phyloP scores from a whole-genome alignment of 2,329 filamentous ascomycete genomes.

The Penicillium sp. region DNA sequence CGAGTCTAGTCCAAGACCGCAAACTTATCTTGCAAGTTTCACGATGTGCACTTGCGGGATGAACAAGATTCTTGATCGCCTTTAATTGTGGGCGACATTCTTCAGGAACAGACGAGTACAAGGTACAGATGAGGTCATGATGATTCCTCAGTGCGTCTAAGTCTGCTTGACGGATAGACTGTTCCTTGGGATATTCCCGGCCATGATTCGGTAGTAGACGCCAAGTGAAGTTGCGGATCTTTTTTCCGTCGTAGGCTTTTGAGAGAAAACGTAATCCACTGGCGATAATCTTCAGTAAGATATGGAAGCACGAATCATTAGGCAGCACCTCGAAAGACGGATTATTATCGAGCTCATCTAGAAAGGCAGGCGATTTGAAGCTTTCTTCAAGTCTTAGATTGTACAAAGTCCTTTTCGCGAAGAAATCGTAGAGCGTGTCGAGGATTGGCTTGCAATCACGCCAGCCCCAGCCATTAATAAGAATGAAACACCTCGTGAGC shows the following conservation, averaged over 20 bases:
- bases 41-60: slow-evolving; percentile 61
- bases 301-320: slow-evolving; percentile 62
- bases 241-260: slow-evolving; percentile 55
- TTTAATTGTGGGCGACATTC: slow-evolving; percentile 58
- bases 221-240: slow-evolving; percentile 61
- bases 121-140: slow-evolving; percentile 63
- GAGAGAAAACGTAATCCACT: slow-evolving; percentile 55
- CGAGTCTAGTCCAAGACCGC: slow-evolving; percentile 61
- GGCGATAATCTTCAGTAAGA: slow-evolving; percentile 63
- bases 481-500: slow-evolving; percentile 57
- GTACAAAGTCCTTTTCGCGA: slow-evolving; percentile 58
- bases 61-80: slow-evolving; percentile 59
- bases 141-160: slow-evolving; percentile 65
- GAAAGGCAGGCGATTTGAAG: slow-evolving; percentile 58
- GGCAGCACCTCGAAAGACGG: slow-evolving; percentile 50
- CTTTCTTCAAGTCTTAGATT: slow-evolving; percentile 58
- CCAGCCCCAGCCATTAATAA: slow-evolving; percentile 64
- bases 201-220: slow-evolving; percentile 65
- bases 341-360: slow-evolving; percentile 54
- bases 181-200: slow-evolving; percentile 64
- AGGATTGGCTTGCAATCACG: slow-evolving; percentile 59
- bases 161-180: slow-evolving; percentile 57
- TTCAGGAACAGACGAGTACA: slow-evolving; percentile 63
- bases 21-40: slow-evolving; percentile 65
- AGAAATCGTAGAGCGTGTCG: slow-evolving; percentile 63